Evolutionary conservation across 495 filamentous ascomycete species (phyloP), one percentile per base, ranked within the genome.

Genomic region (Penicillium longicatenatum): DNA sequence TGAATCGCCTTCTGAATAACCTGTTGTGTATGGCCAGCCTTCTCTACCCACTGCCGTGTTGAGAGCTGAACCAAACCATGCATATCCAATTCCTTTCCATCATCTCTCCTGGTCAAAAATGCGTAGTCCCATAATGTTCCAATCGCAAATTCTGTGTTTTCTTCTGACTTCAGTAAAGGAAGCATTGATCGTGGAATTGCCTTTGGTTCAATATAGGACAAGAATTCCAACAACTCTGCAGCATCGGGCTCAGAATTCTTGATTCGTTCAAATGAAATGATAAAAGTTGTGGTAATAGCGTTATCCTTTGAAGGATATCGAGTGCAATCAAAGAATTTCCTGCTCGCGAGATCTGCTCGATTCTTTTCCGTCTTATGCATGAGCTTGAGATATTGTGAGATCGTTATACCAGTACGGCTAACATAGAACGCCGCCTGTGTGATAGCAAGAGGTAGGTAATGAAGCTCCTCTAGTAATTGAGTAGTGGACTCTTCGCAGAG

Each of bases 251-350:
- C 64, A 14, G 49, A 54, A 14, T 65, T 52, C 21, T 65, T 65
- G 45, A 83, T 79, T 50, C 79, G 72, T 10, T 78, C 62, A 45
- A 84, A 79, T 4, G 79, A 79, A n/a, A 82, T 68, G 1, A 73
- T 64, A 78, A 75, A 84, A 11, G 80, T 85, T 0, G 65, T 67
- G 17, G 78, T 75, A 7, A 84, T 66, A 1, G 82, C 70, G 63
- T 82, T 83, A 46, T 70, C 69, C 50, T 68, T 62, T 16, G 62
- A 63, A 1, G 6, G 20, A 53, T 82, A 78, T 30, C 77, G 66
- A 31, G 64, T 63, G 3, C 65, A 62, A 54, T 80, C 77, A 7
- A 61, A 57, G 55, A 80, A 85, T n/a, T 80, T 74, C 58, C 63
- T 60, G 52, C 71, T 78, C 55, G 80, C 58, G 35, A 80, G 58